Evolutionary conservation across 2,329 filamentous ascomycete genomes (phyloP), one percentile per base, ranked within the genome.

Genomic region (Domatiomyces globalis): DNA sequence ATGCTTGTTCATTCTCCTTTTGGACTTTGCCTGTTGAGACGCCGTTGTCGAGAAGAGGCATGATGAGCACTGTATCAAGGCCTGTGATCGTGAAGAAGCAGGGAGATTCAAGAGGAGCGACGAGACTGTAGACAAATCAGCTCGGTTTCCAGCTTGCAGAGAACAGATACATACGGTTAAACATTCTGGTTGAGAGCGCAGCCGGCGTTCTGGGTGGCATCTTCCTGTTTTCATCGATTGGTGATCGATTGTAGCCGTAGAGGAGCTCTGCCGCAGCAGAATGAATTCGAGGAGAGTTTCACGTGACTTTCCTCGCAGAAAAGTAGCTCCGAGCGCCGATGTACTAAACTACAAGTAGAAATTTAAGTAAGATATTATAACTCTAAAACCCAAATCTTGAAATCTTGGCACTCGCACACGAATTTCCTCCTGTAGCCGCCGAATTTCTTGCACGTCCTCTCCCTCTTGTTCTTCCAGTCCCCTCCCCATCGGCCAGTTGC

Each of bases 1-100:
- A 49, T 57, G 56, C 49, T 52, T 54, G 20, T 54, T 54, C 29
- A 53, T 50, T 46, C 54, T 54, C 15, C 54, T 50, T 48, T 61
- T 62, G 43, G 49, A 44, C 49, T 61, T 61, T 20, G 52, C 52
- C 44, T 61, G 51, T 59, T 86, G 80, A 60, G 76, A 74, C 49
- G 61, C 62, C 46, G 65, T 66, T 50, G 63, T 66, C 43, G 67
- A 78, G 70, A 65, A 82, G 65, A 58, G 52, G 36, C 58, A 59
- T 33, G 57, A 46, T 49, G 58, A 59, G 49, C 58, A 61, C 53
- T 56, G 56, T 18, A 56, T 59, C 27, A 58, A 52, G 48, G 54
- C 46, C 44, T 57, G 55, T 51, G 45, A 52, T 33, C 53, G 55
- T 19, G 53, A 48, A 15, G 52, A 46, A 4, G 54, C 46, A 39